These are phyloP conservation scores for Rhododendron molle DNA, from an alignment of 148 eudicot species.

Conservation along the genomic window DNA sequence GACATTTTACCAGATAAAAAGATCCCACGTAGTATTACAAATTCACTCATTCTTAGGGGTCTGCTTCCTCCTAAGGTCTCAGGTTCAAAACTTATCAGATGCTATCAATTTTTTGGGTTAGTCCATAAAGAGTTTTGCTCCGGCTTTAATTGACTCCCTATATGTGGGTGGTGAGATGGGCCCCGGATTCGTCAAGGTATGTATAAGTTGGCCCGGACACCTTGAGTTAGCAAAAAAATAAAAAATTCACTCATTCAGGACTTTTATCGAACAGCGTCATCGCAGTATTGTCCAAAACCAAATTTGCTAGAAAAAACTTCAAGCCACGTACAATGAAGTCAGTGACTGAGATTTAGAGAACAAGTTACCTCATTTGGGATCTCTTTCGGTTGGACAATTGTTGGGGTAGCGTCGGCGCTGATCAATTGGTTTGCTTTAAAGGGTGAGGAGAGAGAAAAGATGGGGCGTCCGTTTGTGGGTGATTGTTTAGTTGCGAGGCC, in stretches of 20 bases:
- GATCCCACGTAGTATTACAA: not conserved
- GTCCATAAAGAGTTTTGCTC: too few species aligned
- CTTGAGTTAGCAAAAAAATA: too few species aligned
- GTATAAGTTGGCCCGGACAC: not conserved
- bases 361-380: slow-evolving; percentile 20
- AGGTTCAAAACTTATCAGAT: too few species aligned
- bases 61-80: not conserved
- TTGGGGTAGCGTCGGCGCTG: not conserved
- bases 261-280: slow-evolving; percentile 33
- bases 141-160: too few species aligned
- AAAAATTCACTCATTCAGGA: slow-evolving; percentile 16
- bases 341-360: not conserved
- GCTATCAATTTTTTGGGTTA: not conserved
- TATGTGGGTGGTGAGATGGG: not conserved
- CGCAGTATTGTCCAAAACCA: not conserved
- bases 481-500: slow-evolving; percentile 18
- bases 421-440: slow-evolving; percentile 11
- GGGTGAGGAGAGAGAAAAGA: slow-evolving; percentile 24
- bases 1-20: not conserved
- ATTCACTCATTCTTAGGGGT: slow-evolving; percentile 2
- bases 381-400: slow-evolving; percentile 15
- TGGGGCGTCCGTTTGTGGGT: slow-evolving; percentile 18
- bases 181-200: too few species aligned
- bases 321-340: not conserved
- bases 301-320: not conserved